phyloP scores from a whole-genome alignment of 2,329 filamentous ascomycete genomes.

The Colletotrichum camelliae region DNA sequence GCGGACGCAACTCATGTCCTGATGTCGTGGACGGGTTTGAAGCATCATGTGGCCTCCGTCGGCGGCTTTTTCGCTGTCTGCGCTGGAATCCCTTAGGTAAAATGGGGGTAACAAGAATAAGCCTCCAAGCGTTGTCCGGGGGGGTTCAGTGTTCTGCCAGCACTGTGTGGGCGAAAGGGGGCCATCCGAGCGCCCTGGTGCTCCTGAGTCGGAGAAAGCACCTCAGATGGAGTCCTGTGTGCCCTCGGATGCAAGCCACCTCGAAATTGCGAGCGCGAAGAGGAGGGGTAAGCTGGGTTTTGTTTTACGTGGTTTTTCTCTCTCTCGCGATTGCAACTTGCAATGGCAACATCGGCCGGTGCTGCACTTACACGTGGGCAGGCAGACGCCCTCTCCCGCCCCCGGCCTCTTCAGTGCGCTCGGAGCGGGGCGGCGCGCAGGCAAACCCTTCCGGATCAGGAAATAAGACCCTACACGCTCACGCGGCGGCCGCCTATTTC shows the following conservation, averaged over 20 bases:
- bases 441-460: not conserved
- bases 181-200: not conserved
- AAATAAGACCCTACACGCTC: not conserved
- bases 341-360: not conserved
- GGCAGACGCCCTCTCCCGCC: not conserved
- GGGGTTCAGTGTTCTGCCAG: not conserved
- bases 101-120: slow-evolving; percentile 4
- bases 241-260: not conserved
- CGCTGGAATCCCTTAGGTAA: not conserved
- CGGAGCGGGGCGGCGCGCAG: not conserved
- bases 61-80: not conserved
- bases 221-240: not conserved
- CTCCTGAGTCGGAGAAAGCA: not conserved
- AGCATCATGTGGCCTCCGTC: not conserved
- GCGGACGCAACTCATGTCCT: not conserved
- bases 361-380: not conserved
- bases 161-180: not conserved
- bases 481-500: not conserved
- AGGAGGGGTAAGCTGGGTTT: not conserved
- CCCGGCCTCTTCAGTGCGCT: not conserved
- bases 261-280: not conserved
- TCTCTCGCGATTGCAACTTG: not conserved
- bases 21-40: not conserved
- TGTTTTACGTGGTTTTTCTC: not conserved
- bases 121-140: not conserved